Conservation (phyloP, 2,329 filamentous ascomycete species). For the Pseudopithomyces chartarum region DNA sequence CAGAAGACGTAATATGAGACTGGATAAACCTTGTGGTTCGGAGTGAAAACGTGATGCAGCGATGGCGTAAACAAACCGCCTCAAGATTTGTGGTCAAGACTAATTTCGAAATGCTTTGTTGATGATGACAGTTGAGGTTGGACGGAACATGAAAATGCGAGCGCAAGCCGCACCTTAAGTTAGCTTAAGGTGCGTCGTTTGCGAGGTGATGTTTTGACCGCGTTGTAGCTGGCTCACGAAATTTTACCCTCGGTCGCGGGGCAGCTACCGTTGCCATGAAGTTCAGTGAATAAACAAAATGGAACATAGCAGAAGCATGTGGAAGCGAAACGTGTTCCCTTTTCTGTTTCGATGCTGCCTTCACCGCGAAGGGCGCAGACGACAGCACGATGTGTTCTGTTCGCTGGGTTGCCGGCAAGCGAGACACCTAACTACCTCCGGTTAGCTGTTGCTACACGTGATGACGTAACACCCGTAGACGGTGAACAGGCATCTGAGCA, state of each 20-base stretch:
- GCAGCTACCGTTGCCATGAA: constrained; percentile 28
- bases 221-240: constrained; percentile 25
- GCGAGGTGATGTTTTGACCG: constrained; percentile 12
- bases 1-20: too few species aligned
- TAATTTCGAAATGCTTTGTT: neutral
- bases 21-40: neutral
- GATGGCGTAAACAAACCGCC: neutral
- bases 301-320: constrained; percentile 37
- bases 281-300: constrained; percentile 23
- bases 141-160: neutral
- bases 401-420: constrained; percentile 12
- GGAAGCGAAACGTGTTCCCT: constrained; percentile 35
- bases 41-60: neutral
- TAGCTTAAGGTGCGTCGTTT: constrained; percentile 15
- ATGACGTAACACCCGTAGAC: constrained; percentile 23
- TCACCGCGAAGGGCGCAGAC: constrained; percentile 27
- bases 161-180: constrained; percentile 4
- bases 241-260: constrained; percentile 26
- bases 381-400: constrained; percentile 19
- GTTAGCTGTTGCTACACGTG: constrained; percentile 25
- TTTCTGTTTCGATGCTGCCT: constrained; percentile 8
- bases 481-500: neutral
- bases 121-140: neutral
- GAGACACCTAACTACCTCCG: constrained; percentile 25
- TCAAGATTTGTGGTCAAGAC: neutral